Base-by-base conservation (phyloP, 1,284 basidiomycete genomes). In the Vanrija sp. region DNA sequence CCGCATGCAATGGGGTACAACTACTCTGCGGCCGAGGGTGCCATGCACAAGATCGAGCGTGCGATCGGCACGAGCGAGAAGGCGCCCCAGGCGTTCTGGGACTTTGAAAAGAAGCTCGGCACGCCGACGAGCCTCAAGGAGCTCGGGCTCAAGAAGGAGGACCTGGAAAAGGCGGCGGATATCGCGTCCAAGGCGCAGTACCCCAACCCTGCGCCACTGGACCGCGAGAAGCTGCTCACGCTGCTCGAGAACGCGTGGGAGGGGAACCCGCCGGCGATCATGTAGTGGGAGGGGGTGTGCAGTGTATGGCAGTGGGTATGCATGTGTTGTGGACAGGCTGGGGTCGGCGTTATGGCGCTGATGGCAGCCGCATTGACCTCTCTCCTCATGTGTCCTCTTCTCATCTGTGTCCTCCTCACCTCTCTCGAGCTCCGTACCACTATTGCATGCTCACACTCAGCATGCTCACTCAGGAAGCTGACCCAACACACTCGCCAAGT, bases 1-100 rank as follows among this genome's bases (percentile, higher is more conserved):
- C 79, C 80, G 0, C 78, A 80, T 58, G 75, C 77, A 1, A 72
- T 79, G 38, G 77, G 76, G 3, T 81, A 80, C 65, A 81, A 81
- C 58, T 69, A 76, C 6, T 74, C 75, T 0, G 70, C 65, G 47
- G 73, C 78, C 12, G 53, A 55, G 5, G 69, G 71, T 12, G 76
- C 75, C 14, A 77, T 80, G 62, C 52, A 59, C 16, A 77, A 73
- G 52, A 73, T 79, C 8, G 72, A 73, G 2, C 65, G 67, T 25
- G 72, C 74, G 14, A 65, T 81, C 19, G 71, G 68, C 1, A 58
- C 62, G 14, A 46, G 65, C 6, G 52, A 34, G 6, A 69, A 71
- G 47, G 76, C 78, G 3, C 78, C 79, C 3, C 70, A 77, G 50
- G 77, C 71, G 15, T 49, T 80, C 38, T 80, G 71, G 49, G 73